These are phyloP conservation scores for Ogataea trehaloabstinens DNA, from an alignment of 805 yeast species.

Conservation along the genomic window DNA sequence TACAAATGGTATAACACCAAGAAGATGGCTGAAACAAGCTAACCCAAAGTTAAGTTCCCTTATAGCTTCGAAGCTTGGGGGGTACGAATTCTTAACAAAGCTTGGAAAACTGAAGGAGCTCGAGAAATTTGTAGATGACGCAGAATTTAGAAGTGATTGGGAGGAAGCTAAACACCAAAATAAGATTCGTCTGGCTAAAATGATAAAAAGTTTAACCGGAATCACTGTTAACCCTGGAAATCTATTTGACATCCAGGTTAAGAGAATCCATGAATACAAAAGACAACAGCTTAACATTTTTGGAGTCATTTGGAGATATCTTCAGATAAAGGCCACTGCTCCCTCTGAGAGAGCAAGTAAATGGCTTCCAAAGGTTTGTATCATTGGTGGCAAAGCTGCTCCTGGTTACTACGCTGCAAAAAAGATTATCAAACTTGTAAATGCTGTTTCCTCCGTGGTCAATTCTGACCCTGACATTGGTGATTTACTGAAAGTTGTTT, in stretches of 20 bases:
- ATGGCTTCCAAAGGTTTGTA: constrained; percentile 70
- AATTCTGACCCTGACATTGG: constrained; percentile 75
- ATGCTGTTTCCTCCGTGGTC: constrained; percentile 75
- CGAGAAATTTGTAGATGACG: constrained; percentile 65
- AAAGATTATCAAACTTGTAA: constrained; percentile 80
- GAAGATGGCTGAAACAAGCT: constrained; percentile 95
- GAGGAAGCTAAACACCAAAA: constrained; percentile 64
- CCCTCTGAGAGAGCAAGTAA: constrained; percentile 57
- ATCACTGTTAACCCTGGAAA: constrained; percentile 69
- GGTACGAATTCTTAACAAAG: constrained; percentile 66
- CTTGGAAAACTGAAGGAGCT: constrained; percentile 65
- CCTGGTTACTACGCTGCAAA: constrained; percentile 98
- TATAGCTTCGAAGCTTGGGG: constrained; percentile 69
- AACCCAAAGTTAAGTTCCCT: constrained; percentile 77
- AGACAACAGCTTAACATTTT: constrained; percentile 92
- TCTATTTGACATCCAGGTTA: constrained; percentile 87
- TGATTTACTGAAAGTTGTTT: constrained; percentile 78
- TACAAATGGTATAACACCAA: constrained; percentile 93
- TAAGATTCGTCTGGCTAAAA: constrained; percentile 62
- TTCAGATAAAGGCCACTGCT: constrained; percentile 68
- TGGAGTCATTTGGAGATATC: constrained; percentile 82
- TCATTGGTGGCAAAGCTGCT: constrained; percentile 94
- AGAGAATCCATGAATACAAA: constrained; percentile 93
- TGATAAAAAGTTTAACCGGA: constrained; percentile 61
- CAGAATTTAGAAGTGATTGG: constrained; percentile 69